phyloP scores from a whole-genome alignment of 208 protist genomes.

The Vickermania ingenoplastis region DNA sequence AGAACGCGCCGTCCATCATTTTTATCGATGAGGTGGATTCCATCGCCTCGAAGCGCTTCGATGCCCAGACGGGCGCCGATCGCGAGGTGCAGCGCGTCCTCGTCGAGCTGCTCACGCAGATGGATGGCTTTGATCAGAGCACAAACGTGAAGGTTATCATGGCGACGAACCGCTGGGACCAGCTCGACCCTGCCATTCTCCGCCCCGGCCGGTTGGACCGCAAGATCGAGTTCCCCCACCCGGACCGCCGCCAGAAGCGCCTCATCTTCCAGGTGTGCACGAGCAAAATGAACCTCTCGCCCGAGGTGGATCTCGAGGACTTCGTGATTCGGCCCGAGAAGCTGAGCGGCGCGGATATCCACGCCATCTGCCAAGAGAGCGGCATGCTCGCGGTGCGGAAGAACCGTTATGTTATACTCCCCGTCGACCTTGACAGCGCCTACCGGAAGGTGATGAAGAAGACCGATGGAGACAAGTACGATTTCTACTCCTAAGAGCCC shows the following conservation, averaged over 20 bases:
- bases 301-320: slow-evolving; percentile 97
- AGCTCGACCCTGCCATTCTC: slow-evolving; percentile 98
- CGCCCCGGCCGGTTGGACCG: slow-evolving; percentile 95
- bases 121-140: slow-evolving; percentile 99
- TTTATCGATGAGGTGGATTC: slow-evolving; percentile 99
- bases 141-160: slow-evolving; percentile 99
- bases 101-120: slow-evolving; percentile 99
- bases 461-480: slow-evolving; percentile 71
- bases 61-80: slow-evolving; percentile 98
- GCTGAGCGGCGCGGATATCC: slow-evolving; percentile 98
- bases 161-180: slow-evolving; percentile 99
- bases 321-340: slow-evolving; percentile 97
- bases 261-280: slow-evolving; percentile 99
- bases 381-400: slow-evolving; percentile 99
- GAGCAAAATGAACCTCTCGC: slow-evolving; percentile 97
- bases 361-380: slow-evolving; percentile 97
- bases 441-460: slow-evolving; percentile 89
- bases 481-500: slow-evolving; percentile 70
- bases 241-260: slow-evolving; percentile 98
- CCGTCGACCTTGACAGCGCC: slow-evolving; percentile 99
- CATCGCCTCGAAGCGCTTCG: slow-evolving; percentile 99
- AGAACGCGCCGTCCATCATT: slow-evolving; percentile 99
- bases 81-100: slow-evolving; percentile 99
- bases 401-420: slow-evolving; percentile 99
- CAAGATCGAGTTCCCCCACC: slow-evolving; percentile 99